Conservation (phyloP, 805 yeast genomes). For the Metschnikowia matae region DNA sequence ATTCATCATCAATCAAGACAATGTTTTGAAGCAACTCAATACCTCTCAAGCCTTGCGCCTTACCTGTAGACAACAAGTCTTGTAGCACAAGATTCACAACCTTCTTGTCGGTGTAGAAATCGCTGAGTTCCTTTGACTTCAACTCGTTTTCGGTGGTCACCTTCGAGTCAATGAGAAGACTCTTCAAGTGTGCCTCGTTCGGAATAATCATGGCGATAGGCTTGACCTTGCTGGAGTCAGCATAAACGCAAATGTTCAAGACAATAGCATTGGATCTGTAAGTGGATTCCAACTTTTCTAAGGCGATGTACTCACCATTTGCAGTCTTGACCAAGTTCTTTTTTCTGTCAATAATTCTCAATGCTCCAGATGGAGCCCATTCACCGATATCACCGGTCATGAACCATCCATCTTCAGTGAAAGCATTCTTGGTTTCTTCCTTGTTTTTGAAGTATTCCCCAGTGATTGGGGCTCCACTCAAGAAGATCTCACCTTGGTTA, state of each 20-base stretch:
- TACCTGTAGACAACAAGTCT: slow-evolving; percentile 69
- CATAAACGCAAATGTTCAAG: slow-evolving; percentile 84
- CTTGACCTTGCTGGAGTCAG: slow-evolving; percentile 81
- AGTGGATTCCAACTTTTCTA: slow-evolving; percentile 87
- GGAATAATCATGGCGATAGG: slow-evolving; percentile 92
- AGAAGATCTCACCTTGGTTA: slow-evolving; percentile 88
- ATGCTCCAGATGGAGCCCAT: slow-evolving; percentile 78
- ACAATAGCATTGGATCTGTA: slow-evolving; percentile 82
- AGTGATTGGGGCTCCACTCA: slow-evolving; percentile 70
- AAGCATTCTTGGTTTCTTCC: slow-evolving; percentile 72
- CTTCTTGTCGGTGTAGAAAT: slow-evolving; percentile 53
- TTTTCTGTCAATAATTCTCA: slow-evolving; percentile 86
- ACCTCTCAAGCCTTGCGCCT: slow-evolving; percentile 73
- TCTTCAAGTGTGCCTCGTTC: slow-evolving; percentile 59
- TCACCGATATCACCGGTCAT: slow-evolving; percentile 95
- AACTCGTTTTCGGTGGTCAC: slow-evolving; percentile 45
- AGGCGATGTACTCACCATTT: slow-evolving; percentile 96
- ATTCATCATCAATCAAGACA: slow-evolving; percentile 80
- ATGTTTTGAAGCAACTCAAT: slow-evolving; percentile 81
- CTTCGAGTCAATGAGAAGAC: slow-evolving; percentile 48
- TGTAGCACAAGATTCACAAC: slow-evolving; percentile 52
- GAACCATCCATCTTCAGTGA: slow-evolving; percentile 90
- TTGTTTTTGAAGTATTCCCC: slow-evolving; percentile 79
- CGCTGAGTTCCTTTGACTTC: slow-evolving; percentile 42
- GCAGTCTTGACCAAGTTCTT: slow-evolving; percentile 93